phyloP scores from a whole-genome alignment of 1,284 basidiomycete genomes.

The Papiliotrema flavescens region DNA sequence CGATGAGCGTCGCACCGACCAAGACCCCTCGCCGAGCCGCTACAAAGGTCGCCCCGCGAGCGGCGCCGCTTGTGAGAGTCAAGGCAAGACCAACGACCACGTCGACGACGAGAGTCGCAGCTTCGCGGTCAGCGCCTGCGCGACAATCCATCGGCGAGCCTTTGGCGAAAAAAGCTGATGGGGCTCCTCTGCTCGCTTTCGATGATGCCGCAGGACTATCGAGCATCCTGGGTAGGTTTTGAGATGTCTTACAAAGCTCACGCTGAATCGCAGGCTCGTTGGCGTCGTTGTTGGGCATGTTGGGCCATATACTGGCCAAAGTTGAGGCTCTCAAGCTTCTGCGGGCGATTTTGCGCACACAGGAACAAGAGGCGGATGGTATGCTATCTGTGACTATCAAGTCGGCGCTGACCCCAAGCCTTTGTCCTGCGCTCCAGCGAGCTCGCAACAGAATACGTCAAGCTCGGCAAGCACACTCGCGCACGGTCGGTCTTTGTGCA shows the following conservation, averaged over 20 bases:
- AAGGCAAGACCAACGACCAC: no score
- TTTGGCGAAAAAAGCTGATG: background rate
- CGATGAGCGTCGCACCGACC: no score
- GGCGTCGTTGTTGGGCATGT: constrained; percentile 64
- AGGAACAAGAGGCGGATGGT: constrained; percentile 48
- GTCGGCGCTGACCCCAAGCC: constrained; percentile 50
- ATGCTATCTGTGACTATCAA: background rate
- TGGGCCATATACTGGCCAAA: constrained; percentile 53
- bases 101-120: no score
- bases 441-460: constrained; percentile 71
- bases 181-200: constrained; percentile 45
- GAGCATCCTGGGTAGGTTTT: constrained; percentile 55
- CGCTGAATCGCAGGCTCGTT: constrained; percentile 56
- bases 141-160: background rate
- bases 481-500: constrained; percentile 63
- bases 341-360: constrained; percentile 56
- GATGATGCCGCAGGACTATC: constrained; percentile 57
- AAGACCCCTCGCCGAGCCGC: no score
- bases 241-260: no score
- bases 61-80: no score
- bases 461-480: constrained; percentile 67
- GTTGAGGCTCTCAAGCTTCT: constrained; percentile 55
- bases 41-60: no score
- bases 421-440: constrained; percentile 64
- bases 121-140: no score